Percentiles rank a stretch among this genome's conserved stretches.
Evolutionary conservation across 2,329 filamentous ascomycete genomes (phyloP).

Genomic region (Cladorrhinum sp.): DNA sequence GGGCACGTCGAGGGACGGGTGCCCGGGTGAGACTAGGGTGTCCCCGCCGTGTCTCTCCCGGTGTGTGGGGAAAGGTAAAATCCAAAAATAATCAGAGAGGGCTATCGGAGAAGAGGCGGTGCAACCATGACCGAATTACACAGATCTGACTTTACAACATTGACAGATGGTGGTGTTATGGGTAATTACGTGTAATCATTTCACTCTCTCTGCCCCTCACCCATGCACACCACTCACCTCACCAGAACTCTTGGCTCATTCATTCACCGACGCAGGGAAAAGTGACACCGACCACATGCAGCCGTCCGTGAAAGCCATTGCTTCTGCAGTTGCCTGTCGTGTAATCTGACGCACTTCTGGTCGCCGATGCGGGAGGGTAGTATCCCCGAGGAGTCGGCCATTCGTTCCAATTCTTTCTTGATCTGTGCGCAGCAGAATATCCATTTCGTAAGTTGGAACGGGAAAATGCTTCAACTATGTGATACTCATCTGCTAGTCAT

Average conservation of each 20-base stretch:
- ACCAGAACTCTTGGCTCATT: neutral
- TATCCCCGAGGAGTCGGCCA: slow-evolving; percentile 14
- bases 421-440: slow-evolving; percentile 7
- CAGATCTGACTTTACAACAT: no score
- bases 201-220: no score
- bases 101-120: slow-evolving; percentile 23
- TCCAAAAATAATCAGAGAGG: slow-evolving; percentile 29
- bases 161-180: no score
- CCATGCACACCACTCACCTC: no score
- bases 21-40: neutral
- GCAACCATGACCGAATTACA: slow-evolving; percentile 22
- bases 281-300: slow-evolving; percentile 8
- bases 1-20: neutral
- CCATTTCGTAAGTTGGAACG: neutral
- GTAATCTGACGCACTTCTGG: slow-evolving; percentile 5
- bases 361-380: slow-evolving; percentile 20
- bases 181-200: slow-evolving; percentile 8
- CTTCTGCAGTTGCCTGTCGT: neutral
- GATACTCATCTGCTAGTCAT: neutral
- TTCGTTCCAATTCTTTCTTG: slow-evolving; percentile 1
- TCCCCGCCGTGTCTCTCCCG: slow-evolving; percentile 12
- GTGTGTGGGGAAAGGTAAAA: slow-evolving; percentile 28
- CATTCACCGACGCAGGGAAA: neutral
- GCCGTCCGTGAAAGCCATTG: slow-evolving; percentile 7
- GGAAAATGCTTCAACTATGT: neutral